These are phyloP conservation scores for Phytophthora tentaculata DNA, from an alignment of 352 stramenopile genomes.

Conservation along the genomic window DNA sequence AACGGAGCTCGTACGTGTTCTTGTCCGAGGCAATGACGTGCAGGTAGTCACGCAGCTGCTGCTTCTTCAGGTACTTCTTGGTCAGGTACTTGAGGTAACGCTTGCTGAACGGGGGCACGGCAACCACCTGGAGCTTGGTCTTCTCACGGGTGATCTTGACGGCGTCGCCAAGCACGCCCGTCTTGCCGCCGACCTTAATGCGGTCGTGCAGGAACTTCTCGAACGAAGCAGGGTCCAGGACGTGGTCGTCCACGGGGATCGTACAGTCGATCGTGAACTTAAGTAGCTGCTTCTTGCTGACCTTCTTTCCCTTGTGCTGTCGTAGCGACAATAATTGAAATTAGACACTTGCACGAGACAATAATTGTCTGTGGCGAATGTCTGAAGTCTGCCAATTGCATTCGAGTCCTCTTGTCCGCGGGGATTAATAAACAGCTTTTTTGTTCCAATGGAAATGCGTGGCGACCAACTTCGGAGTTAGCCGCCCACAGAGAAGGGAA, in stretches of 20 bases:
- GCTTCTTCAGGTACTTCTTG: conserved; percentile 99
- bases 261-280: conserved; percentile 96
- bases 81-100: conserved; percentile 99
- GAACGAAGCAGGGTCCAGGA: conserved; percentile 98
- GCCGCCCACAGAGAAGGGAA: conserved; percentile 87
- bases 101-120: conserved; percentile 97
- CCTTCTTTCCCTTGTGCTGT: conserved; percentile 88
- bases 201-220: conserved; percentile 99
- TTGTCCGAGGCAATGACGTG: conserved; percentile 99
- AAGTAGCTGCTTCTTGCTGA: conserved; percentile 90
- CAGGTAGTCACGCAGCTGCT: conserved; percentile 99
- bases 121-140: conserved; percentile 96
- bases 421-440: conserved; percentile 16
- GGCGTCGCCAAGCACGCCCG: conserved; percentile 94
- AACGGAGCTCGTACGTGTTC: conserved; percentile 99
- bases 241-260: conserved; percentile 98
- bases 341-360: conserved; percentile 20
- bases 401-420: conserved; percentile 9
- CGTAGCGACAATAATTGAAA: conserved; percentile 5
- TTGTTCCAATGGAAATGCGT: conserved; percentile 55
- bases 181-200: conserved; percentile 99
- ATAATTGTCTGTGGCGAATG: conserved; percentile 29
- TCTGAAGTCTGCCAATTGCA: conserved; percentile 23
- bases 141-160: conserved; percentile 97
- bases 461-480: conserved; percentile 24